These are phyloP conservation scores for Cymbidium sinense DNA, from an alignment of 106 monocot genomes.

Conservation along the genomic window DNA sequence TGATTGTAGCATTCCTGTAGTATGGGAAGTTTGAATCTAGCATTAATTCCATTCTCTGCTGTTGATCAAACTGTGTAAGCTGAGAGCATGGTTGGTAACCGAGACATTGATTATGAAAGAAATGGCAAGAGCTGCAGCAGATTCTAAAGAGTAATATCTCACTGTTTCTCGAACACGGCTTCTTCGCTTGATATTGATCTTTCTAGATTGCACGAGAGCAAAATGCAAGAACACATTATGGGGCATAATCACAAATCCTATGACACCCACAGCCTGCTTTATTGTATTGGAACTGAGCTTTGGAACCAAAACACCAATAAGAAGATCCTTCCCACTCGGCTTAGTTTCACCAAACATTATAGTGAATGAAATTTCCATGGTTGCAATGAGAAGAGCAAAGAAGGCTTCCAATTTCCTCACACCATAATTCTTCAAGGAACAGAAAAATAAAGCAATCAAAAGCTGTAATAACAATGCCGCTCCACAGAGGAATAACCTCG, in stretches of 20 bases:
- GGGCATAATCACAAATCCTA: constrained; percentile 82
- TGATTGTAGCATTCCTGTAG: too few species aligned
- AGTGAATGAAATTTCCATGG: constrained; percentile 71
- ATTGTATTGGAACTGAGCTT: constrained; percentile 72
- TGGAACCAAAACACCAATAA: constrained; percentile 70
- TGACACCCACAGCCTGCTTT: constrained; percentile 72
- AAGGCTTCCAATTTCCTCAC: constrained; percentile 84
- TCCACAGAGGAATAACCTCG: constrained; percentile 53
- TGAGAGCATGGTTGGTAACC: too few species aligned
- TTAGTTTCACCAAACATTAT: constrained; percentile 76
- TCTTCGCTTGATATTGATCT: constrained; percentile 42
- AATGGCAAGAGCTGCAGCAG: too few species aligned
- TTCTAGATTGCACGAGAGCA: constrained; percentile 81
- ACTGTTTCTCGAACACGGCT: too few species aligned
- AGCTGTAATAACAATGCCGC: constrained; percentile 59
- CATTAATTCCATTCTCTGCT: too few species aligned
- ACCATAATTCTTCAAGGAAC: constrained; percentile 79
- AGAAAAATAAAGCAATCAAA: constrained; percentile 72
- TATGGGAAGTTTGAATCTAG: too few species aligned
- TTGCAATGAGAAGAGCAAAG: constrained; percentile 66
- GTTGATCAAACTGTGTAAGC: too few species aligned
- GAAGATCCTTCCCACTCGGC: constrained; percentile 55
- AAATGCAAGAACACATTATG: constrained; percentile 88
- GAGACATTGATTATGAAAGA: too few species aligned
- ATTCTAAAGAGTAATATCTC: too few species aligned